A percentile compares a stretch with the other conserved stretches of the same genome.
Evolutionary conservation across 345 rosid genomes (phyloP).

Genomic region (Salix koriyanagi): DNA sequence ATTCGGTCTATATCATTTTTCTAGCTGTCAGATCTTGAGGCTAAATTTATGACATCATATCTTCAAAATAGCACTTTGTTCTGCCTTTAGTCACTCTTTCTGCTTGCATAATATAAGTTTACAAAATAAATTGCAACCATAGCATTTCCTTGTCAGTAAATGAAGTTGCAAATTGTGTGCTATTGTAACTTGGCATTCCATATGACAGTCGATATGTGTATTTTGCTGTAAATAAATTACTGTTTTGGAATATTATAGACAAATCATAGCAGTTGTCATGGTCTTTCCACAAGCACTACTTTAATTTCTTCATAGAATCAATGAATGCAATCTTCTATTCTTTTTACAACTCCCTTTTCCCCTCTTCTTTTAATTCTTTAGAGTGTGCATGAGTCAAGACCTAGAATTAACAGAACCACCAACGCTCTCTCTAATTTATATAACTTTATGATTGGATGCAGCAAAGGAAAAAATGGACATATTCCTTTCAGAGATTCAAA

Average conservation of each 20-base stretch:
- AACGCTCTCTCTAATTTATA: slow-evolving; percentile 5
- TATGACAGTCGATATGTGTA: not conserved
- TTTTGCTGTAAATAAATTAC: not conserved
- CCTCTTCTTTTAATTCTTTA: not conserved
- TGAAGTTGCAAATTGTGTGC: not conserved
- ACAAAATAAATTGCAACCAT: not conserved
- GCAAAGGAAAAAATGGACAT: slow-evolving; percentile 91
- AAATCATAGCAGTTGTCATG: not conserved
- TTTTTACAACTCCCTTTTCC: not conserved
- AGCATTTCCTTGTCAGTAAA: not conserved
- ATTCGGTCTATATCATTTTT: not conserved
- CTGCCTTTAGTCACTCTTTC: not conserved
- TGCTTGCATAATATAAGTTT: not conserved
- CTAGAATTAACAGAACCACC: not conserved
- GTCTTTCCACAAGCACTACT: not conserved
- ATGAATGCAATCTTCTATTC: not conserved
- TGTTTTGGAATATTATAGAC: not conserved
- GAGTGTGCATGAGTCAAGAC: not conserved
- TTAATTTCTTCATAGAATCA: not conserved
- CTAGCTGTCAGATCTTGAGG: not conserved
- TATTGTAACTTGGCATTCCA: not conserved
- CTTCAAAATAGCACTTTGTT: not conserved
- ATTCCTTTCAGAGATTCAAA: slow-evolving; percentile 92
- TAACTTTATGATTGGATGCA: slow-evolving; percentile 40
- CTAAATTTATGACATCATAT: not conserved